These are phyloP conservation scores for Penicillium sp. DNA, from an alignment of 2,329 filamentous ascomycete genomes.

Conservation along the genomic window DNA sequence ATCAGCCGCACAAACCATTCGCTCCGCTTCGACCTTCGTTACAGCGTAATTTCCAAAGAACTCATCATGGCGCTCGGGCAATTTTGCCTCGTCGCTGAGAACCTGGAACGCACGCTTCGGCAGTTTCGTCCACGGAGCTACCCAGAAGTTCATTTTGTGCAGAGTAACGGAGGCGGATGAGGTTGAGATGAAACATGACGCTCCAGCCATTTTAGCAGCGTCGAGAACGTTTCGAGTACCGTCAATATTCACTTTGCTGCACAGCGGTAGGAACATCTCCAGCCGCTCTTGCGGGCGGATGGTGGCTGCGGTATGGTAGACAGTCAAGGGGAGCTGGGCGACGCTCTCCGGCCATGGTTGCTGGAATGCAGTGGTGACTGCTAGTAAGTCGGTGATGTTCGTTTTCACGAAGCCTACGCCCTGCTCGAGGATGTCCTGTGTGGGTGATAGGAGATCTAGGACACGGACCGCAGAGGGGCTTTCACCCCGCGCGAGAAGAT, in stretches of 20 bases:
- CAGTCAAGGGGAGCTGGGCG: constrained; percentile 55
- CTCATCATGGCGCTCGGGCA: constrained; percentile 44
- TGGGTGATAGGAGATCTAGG: constrained; percentile 55
- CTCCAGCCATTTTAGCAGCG: constrained; percentile 52
- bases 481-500: constrained; percentile 59
- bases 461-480: constrained; percentile 57
- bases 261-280: constrained; percentile 50
- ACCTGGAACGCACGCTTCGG: constrained; percentile 52
- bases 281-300: constrained; percentile 58
- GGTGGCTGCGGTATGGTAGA: constrained; percentile 62
- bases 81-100: constrained; percentile 47
- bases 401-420: constrained; percentile 53
- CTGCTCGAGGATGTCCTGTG: constrained; percentile 47
- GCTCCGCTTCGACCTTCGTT: constrained; percentile 58
- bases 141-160: constrained; percentile 48
- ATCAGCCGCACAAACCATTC: constrained; percentile 54
- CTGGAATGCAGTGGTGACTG: constrained; percentile 53
- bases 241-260: constrained; percentile 55
- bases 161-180: constrained; percentile 56
- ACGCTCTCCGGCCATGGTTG: constrained; percentile 52
- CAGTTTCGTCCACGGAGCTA: constrained; percentile 48
- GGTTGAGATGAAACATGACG: constrained; percentile 58
- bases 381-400: constrained; percentile 55
- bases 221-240: constrained; percentile 57
- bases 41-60: constrained; percentile 57